Evolutionary conservation across 768 basidiomycete genomes (phyloP).

Genomic region (Auriscalpium orientale): DNA sequence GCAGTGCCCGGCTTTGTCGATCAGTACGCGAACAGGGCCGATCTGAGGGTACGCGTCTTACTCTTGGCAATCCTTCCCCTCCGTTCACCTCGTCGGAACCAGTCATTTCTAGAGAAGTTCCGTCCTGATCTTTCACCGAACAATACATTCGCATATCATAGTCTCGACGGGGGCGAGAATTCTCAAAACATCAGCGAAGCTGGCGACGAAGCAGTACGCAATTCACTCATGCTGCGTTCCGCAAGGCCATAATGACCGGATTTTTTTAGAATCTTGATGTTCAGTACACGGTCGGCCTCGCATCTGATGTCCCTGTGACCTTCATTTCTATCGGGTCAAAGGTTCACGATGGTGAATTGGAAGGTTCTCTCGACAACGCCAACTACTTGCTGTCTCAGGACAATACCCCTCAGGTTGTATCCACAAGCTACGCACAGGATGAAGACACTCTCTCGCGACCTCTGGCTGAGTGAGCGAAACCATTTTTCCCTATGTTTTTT

Average conservation of each 20-base stretch:
- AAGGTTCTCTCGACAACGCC: slow-evolving; percentile 26
- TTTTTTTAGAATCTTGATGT: slow-evolving; percentile 13
- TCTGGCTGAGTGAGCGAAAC: not conserved
- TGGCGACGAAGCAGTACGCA: slow-evolving; percentile 15
- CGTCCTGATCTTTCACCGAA: slow-evolving; percentile 17
- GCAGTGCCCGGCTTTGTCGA: slow-evolving; percentile 26
- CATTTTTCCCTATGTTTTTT: not conserved
- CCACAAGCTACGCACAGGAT: not conserved
- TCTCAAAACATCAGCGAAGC: slow-evolving; percentile 17
- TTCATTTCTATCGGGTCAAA: slow-evolving; percentile 28
- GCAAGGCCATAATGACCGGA: not conserved
- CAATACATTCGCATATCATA: slow-evolving; percentile 18
- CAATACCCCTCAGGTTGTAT: not conserved
- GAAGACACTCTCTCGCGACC: not conserved
- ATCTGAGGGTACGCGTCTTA: slow-evolving; percentile 16
- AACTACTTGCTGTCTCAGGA: slow-evolving; percentile 16
- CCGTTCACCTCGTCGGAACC: not conserved
- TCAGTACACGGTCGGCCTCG: slow-evolving; percentile 20
- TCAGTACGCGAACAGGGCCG: slow-evolving; percentile 23
- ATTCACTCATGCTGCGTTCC: slow-evolving; percentile 14
- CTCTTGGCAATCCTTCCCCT: not conserved
- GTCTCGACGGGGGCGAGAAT: slow-evolving; percentile 23
- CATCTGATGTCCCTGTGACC: slow-evolving; percentile 20
- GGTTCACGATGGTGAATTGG: slow-evolving; percentile 19
- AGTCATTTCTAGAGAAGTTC: slow-evolving; percentile 20